Evolutionary conservation across 2,329 filamentous ascomycete species (phyloP).

Genomic region (Thermomyces lanuginosus): DNA sequence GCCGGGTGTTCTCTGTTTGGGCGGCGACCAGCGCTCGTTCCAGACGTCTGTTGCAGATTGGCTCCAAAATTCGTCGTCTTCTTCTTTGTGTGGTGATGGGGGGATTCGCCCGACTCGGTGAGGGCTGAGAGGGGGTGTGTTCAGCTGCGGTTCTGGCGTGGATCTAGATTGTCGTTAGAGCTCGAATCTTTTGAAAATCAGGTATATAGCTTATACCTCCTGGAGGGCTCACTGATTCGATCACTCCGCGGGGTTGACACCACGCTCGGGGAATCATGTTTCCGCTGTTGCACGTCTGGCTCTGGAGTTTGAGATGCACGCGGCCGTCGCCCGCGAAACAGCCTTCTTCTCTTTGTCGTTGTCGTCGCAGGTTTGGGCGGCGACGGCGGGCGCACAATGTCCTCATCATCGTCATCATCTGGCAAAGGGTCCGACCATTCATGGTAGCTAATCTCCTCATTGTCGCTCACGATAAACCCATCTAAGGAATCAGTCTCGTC

Average conservation of each 20-base stretch:
- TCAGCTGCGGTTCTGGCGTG: conserved; percentile 6
- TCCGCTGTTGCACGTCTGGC: conserved; percentile 3
- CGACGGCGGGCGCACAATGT: conserved; percentile 8
- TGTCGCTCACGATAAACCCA: conserved; percentile 26
- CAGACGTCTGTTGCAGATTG: conserved; percentile 36
- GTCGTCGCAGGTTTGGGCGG: conserved; percentile 12
- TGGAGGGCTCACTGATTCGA: no score
- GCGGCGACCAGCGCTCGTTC: conserved; percentile 39
- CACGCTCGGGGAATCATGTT: no score
- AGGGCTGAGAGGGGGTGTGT: conserved; percentile 31
- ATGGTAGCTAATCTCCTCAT: conserved; percentile 22
- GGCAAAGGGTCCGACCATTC: conserved; percentile 13
- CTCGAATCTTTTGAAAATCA: no score
- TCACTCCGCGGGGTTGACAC: no score
- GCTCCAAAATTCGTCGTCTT: conserved; percentile 39
- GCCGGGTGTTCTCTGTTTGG: conserved; percentile 19
- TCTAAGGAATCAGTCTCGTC: conserved; percentile 24
- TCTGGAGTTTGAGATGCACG: conserved; percentile 4
- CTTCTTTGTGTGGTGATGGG: conserved; percentile 34
- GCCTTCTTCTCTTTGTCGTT: conserved; percentile 19
- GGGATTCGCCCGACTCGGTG: conserved; percentile 28
- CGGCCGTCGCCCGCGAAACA: conserved; percentile 21
- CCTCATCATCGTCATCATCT: conserved; percentile 7
- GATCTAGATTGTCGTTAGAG: conserved; percentile 1
- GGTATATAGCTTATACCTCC: no score